Conservation (phyloP, 1,284 basidiomycete genomes). For the Phellopilus nigrolimitatus region DNA sequence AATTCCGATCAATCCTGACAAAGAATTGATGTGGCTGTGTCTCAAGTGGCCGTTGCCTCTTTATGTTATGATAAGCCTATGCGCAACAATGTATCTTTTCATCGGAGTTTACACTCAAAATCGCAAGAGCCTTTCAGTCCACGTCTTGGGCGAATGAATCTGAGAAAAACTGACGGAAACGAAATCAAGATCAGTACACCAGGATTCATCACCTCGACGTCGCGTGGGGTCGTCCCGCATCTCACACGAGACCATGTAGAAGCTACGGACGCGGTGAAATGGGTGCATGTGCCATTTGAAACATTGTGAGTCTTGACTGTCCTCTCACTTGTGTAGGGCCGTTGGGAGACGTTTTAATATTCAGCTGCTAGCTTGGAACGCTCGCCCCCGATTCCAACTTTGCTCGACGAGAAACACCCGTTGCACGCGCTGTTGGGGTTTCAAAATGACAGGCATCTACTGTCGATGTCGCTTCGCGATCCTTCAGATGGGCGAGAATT, state of each 20-base stretch:
- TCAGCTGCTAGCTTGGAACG: constrained; percentile 49
- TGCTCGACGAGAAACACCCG: constrained; percentile 45
- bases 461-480: constrained; percentile 62
- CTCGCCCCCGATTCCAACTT: constrained; percentile 52
- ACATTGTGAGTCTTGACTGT: constrained; percentile 59
- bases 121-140: constrained; percentile 4
- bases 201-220: constrained; percentile 54
- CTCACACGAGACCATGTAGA: constrained; percentile 59
- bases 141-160: constrained; percentile 5
- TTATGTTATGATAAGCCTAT: background rate
- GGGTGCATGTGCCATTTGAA: constrained; percentile 71
- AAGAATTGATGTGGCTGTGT: too few relatives aligned
- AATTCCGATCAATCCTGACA: too few relatives aligned
- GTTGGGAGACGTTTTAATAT: constrained; percentile 15
- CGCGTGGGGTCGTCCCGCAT: constrained; percentile 70
- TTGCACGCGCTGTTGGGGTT: constrained; percentile 60
- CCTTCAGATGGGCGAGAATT: constrained; percentile 57
- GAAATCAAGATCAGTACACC: constrained; percentile 51
- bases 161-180: background rate
- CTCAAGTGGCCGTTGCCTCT: too few relatives aligned
- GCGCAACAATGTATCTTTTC: constrained; percentile 6
- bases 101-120: background rate
- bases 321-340: background rate
- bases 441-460: constrained; percentile 41
- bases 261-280: constrained; percentile 45